Conservation (phyloP, 495 filamentous ascomycete genomes). For the Melanomma pulvis-pyrius region DNA sequence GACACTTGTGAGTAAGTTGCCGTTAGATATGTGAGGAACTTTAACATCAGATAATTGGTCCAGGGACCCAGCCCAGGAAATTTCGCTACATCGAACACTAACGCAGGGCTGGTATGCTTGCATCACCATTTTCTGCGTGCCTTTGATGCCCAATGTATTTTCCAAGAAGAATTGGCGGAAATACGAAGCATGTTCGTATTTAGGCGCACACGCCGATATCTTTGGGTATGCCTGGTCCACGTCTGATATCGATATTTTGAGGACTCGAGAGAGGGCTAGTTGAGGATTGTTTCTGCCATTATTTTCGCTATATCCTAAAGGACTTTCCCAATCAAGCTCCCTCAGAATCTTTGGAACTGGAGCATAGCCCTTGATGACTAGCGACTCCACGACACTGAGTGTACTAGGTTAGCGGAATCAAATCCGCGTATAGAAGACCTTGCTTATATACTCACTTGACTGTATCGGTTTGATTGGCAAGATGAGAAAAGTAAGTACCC, state of each 20-base stretch:
- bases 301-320: no score
- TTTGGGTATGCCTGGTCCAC: not conserved
- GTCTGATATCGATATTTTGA: not conserved
- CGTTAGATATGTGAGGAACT: not conserved
- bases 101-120: not conserved
- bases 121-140: not conserved
- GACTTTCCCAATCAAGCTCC: not conserved
- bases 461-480: not conserved
- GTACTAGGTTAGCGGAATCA: not conserved
- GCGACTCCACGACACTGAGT: not conserved
- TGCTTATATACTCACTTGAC: not conserved
- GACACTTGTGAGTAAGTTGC: not conserved
- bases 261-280: no score
- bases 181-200: not conserved
- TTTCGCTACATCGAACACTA: not conserved
- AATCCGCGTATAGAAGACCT: not conserved
- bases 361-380: not conserved
- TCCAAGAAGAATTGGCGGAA: not conserved
- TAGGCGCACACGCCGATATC: not conserved
- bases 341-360: not conserved
- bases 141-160: not conserved
- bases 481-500: not conserved
- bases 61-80: not conserved
- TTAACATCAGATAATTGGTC: not conserved
- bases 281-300: no score